These are phyloP conservation scores for Stephania yunnanensis DNA, from an alignment of 164 flowering plant genomes.

Conservation along the genomic window DNA sequence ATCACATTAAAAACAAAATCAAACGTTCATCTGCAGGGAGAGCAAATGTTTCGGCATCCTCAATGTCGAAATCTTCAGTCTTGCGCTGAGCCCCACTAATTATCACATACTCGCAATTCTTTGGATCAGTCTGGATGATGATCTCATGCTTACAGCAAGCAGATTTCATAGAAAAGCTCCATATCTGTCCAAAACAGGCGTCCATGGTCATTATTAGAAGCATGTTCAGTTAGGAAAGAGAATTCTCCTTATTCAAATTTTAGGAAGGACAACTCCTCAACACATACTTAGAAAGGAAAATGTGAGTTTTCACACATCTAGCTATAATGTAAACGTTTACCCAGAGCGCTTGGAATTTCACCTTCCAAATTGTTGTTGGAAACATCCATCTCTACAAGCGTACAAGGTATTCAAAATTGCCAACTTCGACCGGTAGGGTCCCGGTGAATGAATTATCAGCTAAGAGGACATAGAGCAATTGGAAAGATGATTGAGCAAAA, in stretches of 20 bases:
- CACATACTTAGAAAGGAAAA: neutral
- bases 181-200: constrained; percentile 49
- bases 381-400: neutral
- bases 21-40: constrained; percentile 89
- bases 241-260: neutral
- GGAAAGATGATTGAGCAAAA: neutral
- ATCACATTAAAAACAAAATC: neutral
- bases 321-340: neutral
- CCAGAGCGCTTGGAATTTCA: neutral
- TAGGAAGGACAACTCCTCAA: neutral
- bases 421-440: neutral
- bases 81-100: constrained; percentile 81
- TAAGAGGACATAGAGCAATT: neutral
- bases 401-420: neutral
- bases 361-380: neutral
- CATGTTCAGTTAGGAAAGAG: neutral
- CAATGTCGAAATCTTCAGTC: constrained; percentile 78
- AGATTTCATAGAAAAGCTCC: constrained; percentile 97
- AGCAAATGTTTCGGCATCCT: constrained; percentile 87
- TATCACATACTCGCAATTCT: constrained; percentile 79
- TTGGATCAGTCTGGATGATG: constrained; percentile 94
- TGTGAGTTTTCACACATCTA: neutral
- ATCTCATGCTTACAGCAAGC: constrained; percentile 94
- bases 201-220: constrained; percentile 1
- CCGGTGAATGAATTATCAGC: neutral